Evolutionary conservation across 495 filamentous ascomycete species (phyloP).

Genomic region (Neurospora sp.): DNA sequence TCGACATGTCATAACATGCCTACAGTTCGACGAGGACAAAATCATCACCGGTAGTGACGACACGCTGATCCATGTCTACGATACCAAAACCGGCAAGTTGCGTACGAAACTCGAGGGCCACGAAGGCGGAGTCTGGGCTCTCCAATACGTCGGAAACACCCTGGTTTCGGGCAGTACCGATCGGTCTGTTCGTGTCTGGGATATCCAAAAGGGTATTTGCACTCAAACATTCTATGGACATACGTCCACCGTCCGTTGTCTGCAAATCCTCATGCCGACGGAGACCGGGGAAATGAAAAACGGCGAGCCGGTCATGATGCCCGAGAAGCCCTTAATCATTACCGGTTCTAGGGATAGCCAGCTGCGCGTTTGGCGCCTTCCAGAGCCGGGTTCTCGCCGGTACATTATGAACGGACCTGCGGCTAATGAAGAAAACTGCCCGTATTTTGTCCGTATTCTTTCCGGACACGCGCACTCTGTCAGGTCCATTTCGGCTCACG

Average conservation of each 20-base stretch:
- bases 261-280: slow-evolving; percentile 87
- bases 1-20: slow-evolving; percentile 91
- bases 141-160: slow-evolving; percentile 92
- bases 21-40: slow-evolving; percentile 96
- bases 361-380: slow-evolving; percentile 89
- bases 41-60: slow-evolving; percentile 97
- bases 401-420: slow-evolving; percentile 70
- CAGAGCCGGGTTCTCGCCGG: slow-evolving; percentile 60
- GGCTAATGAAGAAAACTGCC: slow-evolving; percentile 74
- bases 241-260: slow-evolving; percentile 90
- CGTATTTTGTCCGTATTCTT: slow-evolving; percentile 84
- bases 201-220: slow-evolving; percentile 83
- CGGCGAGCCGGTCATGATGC: slow-evolving; percentile 77
- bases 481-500: slow-evolving; percentile 93
- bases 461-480: slow-evolving; percentile 88
- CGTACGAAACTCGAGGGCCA: slow-evolving; percentile 79
- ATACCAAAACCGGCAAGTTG: slow-evolving; percentile 86
- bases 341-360: slow-evolving; percentile 95
- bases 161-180: slow-evolving; percentile 96
- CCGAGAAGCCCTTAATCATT: slow-evolving; percentile 87
- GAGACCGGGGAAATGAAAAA: slow-evolving; percentile 61
- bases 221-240: slow-evolving; percentile 95
- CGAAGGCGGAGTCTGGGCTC: slow-evolving; percentile 95
- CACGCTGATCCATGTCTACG: slow-evolving; percentile 95
- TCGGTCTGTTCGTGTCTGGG: slow-evolving; percentile 92